Evolutionary conservation across 768 basidiomycete species (phyloP).

Genomic region (Lentinus tigrinus): DNA sequence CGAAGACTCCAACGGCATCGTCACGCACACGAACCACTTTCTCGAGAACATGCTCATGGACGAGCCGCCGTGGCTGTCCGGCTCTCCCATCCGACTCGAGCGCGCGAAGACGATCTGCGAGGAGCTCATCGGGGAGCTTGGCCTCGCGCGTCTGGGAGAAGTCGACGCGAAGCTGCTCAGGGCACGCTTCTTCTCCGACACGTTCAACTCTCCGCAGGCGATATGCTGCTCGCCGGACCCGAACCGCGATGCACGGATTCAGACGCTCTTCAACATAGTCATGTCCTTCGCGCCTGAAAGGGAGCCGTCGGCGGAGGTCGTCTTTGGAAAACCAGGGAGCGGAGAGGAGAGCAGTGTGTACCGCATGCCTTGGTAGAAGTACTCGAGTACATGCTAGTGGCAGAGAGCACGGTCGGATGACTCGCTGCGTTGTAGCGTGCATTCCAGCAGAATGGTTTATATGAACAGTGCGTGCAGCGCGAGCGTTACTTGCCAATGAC

Average conservation of each 20-base stretch:
- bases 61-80: conserved; percentile 32
- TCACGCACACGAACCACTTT: conserved; percentile 39
- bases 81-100: conserved; percentile 30
- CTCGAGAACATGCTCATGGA: conserved; percentile 31
- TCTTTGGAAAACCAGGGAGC: conserved; percentile 30
- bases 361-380: conserved; percentile 16
- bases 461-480: neutral
- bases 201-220: conserved; percentile 29
- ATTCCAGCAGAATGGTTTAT: neutral
- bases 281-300: conserved; percentile 30
- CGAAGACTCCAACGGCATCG: conserved; percentile 26
- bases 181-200: conserved; percentile 31
- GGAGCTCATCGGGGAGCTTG: conserved; percentile 19
- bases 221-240: conserved; percentile 31
- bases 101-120: conserved; percentile 26
- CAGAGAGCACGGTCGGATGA: neutral
- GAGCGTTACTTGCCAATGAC: conserved; percentile 22
- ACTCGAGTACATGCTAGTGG: neutral
- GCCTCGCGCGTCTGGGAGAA: conserved; percentile 8
- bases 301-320: conserved; percentile 30
- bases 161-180: conserved; percentile 26
- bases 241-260: conserved; percentile 20
- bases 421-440: neutral
- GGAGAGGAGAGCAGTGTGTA: conserved; percentile 19
- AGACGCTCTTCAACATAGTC: conserved; percentile 37